These are phyloP conservation scores for Dysphania ambrosioides DNA, from an alignment of 148 eudicot genomes.

Conservation along the genomic window DNA sequence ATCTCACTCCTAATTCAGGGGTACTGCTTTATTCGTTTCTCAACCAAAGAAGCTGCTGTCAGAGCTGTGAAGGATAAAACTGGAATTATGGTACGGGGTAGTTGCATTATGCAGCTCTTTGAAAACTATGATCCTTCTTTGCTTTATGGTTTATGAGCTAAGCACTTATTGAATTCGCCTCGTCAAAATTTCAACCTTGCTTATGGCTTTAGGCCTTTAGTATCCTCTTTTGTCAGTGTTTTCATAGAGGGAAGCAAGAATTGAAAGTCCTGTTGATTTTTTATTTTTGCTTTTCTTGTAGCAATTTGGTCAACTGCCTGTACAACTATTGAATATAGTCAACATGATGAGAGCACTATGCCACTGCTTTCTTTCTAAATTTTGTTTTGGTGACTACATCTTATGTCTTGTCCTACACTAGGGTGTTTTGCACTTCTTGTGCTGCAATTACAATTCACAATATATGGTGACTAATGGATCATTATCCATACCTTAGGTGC, in stretches of 20 bases:
- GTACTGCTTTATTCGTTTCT: slow-evolving; percentile 56
- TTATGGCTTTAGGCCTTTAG: neutral
- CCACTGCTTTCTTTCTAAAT: neutral
- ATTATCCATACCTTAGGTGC: neutral
- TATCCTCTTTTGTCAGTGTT: neutral
- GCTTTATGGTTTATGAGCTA: neutral
- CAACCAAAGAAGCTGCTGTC: slow-evolving; percentile 52
- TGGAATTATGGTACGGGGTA: slow-evolving; percentile 43
- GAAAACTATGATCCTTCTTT: neutral
- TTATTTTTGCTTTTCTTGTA: neutral
- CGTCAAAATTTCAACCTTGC: neutral
- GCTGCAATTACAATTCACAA: neutral
- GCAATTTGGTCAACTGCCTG: neutral
- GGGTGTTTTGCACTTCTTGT: neutral
- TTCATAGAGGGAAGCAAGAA: neutral
- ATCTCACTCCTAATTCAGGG: slow-evolving; percentile 37
- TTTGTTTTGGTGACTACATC: neutral
- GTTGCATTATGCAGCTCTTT: neutral
- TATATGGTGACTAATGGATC: neutral
- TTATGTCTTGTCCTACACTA: neutral
- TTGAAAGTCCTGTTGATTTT: neutral
- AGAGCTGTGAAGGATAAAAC: slow-evolving; percentile 62
- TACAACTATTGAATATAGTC: neutral
- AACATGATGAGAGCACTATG: neutral
- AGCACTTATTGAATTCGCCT: neutral